A percentile compares a stretch with the other conserved stretches of the same genome.
Evolutionary conservation across 805 yeast genomes (phyloP).

Genomic region (Teunomyces gatunensis): DNA sequence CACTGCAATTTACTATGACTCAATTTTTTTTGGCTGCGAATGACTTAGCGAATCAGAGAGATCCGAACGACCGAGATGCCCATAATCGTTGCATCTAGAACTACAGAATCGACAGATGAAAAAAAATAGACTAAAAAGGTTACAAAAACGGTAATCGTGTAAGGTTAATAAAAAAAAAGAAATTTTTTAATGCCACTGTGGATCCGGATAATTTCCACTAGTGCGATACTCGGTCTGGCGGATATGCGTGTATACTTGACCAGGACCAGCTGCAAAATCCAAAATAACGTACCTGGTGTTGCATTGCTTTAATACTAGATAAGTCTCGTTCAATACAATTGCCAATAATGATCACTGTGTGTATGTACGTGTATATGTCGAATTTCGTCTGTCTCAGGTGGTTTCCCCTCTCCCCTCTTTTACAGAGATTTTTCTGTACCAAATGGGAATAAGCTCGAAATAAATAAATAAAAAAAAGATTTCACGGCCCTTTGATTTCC

Average conservation of each 20-base stretch:
- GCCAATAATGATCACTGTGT: too few species aligned
- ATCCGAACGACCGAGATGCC: neutral
- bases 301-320: neutral
- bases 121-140: neutral
- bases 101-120: neutral
- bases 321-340: too few species aligned
- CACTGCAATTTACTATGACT: neutral
- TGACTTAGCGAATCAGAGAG: neutral
- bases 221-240: neutral
- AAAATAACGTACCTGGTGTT: neutral
- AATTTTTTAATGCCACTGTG: neutral
- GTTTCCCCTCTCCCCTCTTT: neutral
- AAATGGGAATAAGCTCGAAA: neutral
- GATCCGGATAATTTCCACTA: neutral
- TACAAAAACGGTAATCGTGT: neutral
- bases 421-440: neutral
- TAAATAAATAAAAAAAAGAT: neutral
- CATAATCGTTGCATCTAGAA: neutral
- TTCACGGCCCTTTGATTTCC: neutral
- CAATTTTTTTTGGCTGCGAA: neutral
- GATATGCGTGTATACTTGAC: neutral
- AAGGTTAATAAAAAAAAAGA: neutral
- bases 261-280: neutral
- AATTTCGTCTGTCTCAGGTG: neutral
- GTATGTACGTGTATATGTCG: too few species aligned